These are phyloP conservation scores for Cryptosporidium ubiquitum DNA, from an alignment of 169 alveolate species.

Conservation along the genomic window DNA sequence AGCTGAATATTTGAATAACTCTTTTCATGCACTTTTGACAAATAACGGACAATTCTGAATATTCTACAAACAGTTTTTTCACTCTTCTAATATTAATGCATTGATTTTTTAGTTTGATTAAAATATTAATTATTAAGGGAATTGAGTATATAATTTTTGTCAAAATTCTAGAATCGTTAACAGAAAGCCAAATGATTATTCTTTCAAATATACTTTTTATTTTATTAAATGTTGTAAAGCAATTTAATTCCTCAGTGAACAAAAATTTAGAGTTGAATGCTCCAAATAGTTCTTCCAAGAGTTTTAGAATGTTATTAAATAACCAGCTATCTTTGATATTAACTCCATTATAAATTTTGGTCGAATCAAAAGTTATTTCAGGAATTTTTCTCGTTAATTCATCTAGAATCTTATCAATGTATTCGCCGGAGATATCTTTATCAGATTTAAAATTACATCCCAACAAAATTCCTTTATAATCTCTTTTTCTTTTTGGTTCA, in stretches of 20 bases:
- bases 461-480: not conserved
- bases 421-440: not conserved
- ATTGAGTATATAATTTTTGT: not conserved
- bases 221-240: not conserved
- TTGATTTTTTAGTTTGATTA: not conserved
- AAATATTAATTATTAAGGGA: constrained; percentile 26
- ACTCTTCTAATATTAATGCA: not conserved
- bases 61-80: not conserved
- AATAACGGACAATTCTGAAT: not conserved
- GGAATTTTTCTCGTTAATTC: not conserved
- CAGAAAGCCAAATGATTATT: constrained; percentile 22
- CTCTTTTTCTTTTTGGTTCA: not conserved
- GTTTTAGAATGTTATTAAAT: not conserved
- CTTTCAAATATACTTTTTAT: not conserved
- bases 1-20: constrained; percentile 38
- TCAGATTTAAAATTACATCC: not conserved
- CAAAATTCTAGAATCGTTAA: not conserved
- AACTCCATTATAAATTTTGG: not conserved
- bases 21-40: not conserved
- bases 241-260: not conserved
- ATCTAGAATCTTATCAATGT: not conserved
- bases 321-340: not conserved
- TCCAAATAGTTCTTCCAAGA: not conserved
- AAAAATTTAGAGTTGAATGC: not conserved
- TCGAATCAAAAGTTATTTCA: not conserved